Evolutionary conservation across 345 rosid genomes (phyloP).

Genomic region (Syzygium oleosum): DNA sequence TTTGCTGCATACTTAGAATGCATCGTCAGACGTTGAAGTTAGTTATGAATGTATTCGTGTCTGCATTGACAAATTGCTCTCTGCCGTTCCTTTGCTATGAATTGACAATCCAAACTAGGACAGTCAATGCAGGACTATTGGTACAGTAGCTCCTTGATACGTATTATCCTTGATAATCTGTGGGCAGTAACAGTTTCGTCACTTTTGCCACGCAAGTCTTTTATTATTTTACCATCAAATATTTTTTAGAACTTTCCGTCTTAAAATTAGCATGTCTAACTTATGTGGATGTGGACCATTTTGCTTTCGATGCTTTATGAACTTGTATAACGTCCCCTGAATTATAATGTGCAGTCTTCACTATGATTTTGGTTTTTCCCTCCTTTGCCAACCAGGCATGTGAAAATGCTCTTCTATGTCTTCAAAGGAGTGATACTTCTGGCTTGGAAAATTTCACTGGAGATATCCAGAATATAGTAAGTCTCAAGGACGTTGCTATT

Average conservation of each 20-base stretch:
- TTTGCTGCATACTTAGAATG: background rate
- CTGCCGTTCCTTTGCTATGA: background rate
- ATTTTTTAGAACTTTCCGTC: background rate
- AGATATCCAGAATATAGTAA: conserved; percentile 25
- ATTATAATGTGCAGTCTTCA: background rate
- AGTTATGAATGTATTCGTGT: background rate
- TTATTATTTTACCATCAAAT: background rate
- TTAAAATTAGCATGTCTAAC: background rate
- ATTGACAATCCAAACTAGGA: background rate
- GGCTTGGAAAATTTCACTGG: conserved; percentile 1
- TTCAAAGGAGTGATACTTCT: conserved; percentile 16
- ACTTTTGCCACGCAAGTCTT: background rate
- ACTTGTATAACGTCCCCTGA: background rate
- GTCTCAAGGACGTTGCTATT: conserved; percentile 40
- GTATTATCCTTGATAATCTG: background rate
- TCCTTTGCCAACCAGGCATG: conserved; percentile 39
- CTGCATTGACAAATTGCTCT: background rate
- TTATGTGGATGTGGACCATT: background rate
- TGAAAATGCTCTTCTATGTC: conserved; percentile 39
- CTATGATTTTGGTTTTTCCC: background rate
- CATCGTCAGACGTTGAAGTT: background rate
- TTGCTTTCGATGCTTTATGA: background rate
- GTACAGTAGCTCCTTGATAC: background rate
- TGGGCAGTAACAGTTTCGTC: background rate
- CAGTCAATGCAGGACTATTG: background rate